A percentile compares a stretch with the other conserved stretches of the same genome.
phyloP scores from a whole-genome alignment of 2,329 filamentous ascomycete genomes.

The Botrytis galanthina region DNA sequence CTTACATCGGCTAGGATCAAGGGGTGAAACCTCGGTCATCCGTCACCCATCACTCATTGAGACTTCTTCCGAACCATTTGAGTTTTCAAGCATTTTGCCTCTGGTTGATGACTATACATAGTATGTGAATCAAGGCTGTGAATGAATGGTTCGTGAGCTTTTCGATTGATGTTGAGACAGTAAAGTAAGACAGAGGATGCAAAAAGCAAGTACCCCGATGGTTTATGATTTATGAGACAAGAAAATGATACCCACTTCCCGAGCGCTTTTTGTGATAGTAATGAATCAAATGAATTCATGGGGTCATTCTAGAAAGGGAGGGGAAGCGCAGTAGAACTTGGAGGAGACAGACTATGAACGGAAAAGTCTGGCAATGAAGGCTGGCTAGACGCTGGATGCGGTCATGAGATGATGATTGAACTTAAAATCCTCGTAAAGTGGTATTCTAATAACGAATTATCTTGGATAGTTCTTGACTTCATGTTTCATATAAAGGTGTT shows the following conservation, averaged over 20 bases:
- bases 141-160: background rate
- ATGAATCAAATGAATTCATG: background rate
- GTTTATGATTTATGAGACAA: constrained; percentile 3
- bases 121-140: background rate
- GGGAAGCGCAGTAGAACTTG: background rate
- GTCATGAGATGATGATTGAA: background rate
- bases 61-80: background rate
- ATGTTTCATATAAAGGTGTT: background rate
- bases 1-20: background rate
- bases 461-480: background rate
- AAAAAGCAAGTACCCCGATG: background rate
- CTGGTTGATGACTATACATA: background rate
- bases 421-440: background rate
- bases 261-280: background rate
- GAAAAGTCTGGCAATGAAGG: background rate
- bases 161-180: background rate
- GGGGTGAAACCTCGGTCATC: background rate
- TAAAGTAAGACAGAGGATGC: background rate
- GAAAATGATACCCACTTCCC: background rate
- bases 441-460: background rate
- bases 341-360: background rate
- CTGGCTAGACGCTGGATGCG: background rate
- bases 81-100: background rate
- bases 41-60: background rate
- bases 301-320: background rate